Evolutionary conservation across 2,329 filamentous ascomycete species (phyloP), one percentile per base, ranked within the genome.

Genomic region (Ampelomyces quisqualis): DNA sequence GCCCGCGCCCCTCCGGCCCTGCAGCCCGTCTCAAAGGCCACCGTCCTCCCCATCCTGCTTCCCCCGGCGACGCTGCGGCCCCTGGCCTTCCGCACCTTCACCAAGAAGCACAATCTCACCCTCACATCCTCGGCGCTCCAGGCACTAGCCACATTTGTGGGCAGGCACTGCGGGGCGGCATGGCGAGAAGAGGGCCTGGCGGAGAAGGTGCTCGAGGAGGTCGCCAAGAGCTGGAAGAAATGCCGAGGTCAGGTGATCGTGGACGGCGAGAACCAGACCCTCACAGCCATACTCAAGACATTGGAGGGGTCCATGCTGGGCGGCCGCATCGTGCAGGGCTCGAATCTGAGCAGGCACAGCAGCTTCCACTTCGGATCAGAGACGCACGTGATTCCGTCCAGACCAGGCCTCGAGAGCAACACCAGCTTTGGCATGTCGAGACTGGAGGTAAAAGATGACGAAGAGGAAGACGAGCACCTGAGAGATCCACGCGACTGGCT

Each of bases 161-260:
- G 93, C 8, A 85, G 88, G 55, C 86, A 95, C 68, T 98, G 93
- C 67, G 93, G 93, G 22, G 90, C 90, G 42, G 89, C 84, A 83
- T 98, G 93, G 93, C 82, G 91, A 58, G 90, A 97, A 72, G 90
- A 95, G 65, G 91, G 94, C 0, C 75, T 96, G 21, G 93, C 90
- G 2, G 94, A 98, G 68, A 85, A 85, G 53, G 88, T 96, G 9
- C 73, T 98, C 23, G 93, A 98, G 59, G 93, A 97, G 68, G 82
- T 90, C 6, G 90, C 93, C 1, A 86, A 87, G 67, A 80, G 81
- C 54, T 98, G 93, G 94, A 97, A 96, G 73, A 88, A 85, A 53
- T 78, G 85, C 45, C 90, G 88, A 63, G 89, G 89, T 1, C 88
- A 88, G 15, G 87, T 95, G 38, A 95, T 98, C 51, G 87, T 98